Evolutionary conservation across 2,329 filamentous ascomycete genomes (phyloP).

Genomic region (Podosphaera fusca): DNA sequence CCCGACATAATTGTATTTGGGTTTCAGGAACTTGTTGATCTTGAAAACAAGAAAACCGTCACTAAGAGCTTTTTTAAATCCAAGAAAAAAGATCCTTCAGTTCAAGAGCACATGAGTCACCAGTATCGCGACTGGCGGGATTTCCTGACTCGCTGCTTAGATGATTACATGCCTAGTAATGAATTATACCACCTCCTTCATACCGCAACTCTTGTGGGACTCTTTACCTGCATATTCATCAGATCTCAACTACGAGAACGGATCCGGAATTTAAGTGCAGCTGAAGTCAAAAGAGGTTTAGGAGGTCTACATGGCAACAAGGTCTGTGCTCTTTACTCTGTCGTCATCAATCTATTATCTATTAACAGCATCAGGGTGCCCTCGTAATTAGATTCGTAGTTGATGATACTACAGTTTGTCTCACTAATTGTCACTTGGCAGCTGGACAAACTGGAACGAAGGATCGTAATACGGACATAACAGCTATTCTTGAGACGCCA

Average conservation of each 20-base stretch:
- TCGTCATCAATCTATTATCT: slow-evolving; percentile 3
- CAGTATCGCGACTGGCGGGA: slow-evolving; percentile 95
- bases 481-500: slow-evolving; percentile 20
- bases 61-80: slow-evolving; percentile 88
- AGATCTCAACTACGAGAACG: slow-evolving; percentile 54
- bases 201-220: slow-evolving; percentile 69
- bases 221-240: slow-evolving; percentile 92
- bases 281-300: slow-evolving; percentile 89
- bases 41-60: slow-evolving; percentile 92
- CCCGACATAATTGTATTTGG: slow-evolving; percentile 88
- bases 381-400: slow-evolving; percentile 78
- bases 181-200: slow-evolving; percentile 71
- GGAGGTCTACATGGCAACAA: slow-evolving; percentile 92
- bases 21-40: slow-evolving; percentile 93
- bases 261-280: slow-evolving; percentile 53
- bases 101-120: slow-evolving; percentile 83
- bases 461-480: slow-evolving; percentile 2
- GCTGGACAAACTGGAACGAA: slow-evolving; percentile 60
- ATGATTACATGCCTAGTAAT: slow-evolving; percentile 57
- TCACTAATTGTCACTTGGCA: slow-evolving; percentile 92
- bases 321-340: slow-evolving; percentile 15
- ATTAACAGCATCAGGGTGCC: slow-evolving; percentile 36
- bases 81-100: slow-evolving; percentile 58
- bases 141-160: slow-evolving; percentile 58
- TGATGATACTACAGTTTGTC: slow-evolving; percentile 84